These are phyloP conservation scores for Parathielavia hyrcaniae DNA, from an alignment of 495 filamentous ascomycete species.

Conservation along the genomic window DNA sequence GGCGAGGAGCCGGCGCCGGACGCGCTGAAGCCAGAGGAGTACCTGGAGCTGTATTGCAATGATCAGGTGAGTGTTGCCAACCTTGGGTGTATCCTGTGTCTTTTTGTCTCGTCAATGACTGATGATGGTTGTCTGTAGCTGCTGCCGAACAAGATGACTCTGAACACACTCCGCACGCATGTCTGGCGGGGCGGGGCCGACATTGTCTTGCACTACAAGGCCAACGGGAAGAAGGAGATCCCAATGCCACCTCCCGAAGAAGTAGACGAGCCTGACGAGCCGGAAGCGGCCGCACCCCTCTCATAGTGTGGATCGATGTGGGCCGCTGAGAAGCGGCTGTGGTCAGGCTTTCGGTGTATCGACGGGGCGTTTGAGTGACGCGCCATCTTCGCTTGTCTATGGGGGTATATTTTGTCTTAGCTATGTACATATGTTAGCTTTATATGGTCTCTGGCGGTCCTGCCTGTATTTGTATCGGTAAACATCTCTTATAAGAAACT, in stretches of 20 bases:
- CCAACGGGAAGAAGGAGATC: constrained; percentile 69
- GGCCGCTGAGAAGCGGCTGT: not conserved
- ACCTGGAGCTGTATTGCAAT: constrained; percentile 89
- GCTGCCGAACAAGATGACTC: constrained; percentile 66
- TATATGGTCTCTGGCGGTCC: not conserved
- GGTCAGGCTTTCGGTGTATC: not conserved
- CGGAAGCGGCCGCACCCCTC: constrained; percentile 3
- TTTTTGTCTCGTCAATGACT: constrained; percentile 4
- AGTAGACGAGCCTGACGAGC: constrained; percentile 1
- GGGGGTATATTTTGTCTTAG: not conserved
- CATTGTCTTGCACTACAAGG: constrained; percentile 82
- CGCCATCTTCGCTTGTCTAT: not conserved
- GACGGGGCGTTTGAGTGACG: not conserved
- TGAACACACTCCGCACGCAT: constrained; percentile 82
- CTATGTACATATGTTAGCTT: constrained; percentile 11
- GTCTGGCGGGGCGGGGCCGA: constrained; percentile 90
- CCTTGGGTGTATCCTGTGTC: not conserved
- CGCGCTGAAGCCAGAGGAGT: constrained; percentile 76
- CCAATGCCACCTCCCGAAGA: constrained; percentile 26
- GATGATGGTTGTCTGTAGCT: constrained; percentile 28
- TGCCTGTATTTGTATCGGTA: not conserved
- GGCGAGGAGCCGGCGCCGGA: constrained; percentile 50
- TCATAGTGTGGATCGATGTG: constrained; percentile 2
- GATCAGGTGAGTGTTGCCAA: constrained; percentile 57
- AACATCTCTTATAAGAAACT: too few relatives aligned